Conservation (phyloP, 257 asterid genomes). For the Nyctanthes arbortristis region DNA sequence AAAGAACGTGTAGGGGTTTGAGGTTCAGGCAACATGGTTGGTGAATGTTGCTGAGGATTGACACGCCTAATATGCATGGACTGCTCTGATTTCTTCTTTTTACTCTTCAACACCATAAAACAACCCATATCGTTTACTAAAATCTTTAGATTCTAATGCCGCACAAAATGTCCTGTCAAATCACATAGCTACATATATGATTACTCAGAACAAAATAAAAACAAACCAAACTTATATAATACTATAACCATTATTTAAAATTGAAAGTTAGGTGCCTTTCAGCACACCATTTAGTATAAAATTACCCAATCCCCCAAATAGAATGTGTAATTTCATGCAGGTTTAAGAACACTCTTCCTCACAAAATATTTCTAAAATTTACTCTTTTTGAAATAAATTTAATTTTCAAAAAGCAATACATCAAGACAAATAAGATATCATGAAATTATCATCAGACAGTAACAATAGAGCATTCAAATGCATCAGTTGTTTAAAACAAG, state of each 20-base stretch:
- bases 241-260: neutral
- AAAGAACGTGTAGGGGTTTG: slow-evolving; percentile 52
- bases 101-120: slow-evolving; percentile 66
- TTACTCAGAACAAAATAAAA: slow-evolving; percentile 2
- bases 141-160: slow-evolving; percentile 23
- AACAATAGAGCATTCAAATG: no score
- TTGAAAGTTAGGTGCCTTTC: neutral
- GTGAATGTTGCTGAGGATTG: slow-evolving; percentile 62
- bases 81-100: slow-evolving; percentile 70
- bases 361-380: neutral
- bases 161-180: slow-evolving; percentile 33
- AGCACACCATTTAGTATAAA: neutral
- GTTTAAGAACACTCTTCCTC: neutral
- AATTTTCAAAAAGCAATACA: neutral
- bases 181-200: neutral
- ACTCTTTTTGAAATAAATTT: neutral
- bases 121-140: slow-evolving; percentile 67
- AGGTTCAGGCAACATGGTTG: slow-evolving; percentile 81
- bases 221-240: neutral
- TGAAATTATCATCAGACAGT: no score
- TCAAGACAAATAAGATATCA: neutral
- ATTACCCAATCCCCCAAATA: neutral
- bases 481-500: no score
- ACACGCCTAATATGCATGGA: slow-evolving; percentile 42
- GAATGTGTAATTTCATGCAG: neutral